These are phyloP conservation scores for Fusarium heterosporum DNA, from an alignment of 2,329 filamentous ascomycete species.

Conservation along the genomic window DNA sequence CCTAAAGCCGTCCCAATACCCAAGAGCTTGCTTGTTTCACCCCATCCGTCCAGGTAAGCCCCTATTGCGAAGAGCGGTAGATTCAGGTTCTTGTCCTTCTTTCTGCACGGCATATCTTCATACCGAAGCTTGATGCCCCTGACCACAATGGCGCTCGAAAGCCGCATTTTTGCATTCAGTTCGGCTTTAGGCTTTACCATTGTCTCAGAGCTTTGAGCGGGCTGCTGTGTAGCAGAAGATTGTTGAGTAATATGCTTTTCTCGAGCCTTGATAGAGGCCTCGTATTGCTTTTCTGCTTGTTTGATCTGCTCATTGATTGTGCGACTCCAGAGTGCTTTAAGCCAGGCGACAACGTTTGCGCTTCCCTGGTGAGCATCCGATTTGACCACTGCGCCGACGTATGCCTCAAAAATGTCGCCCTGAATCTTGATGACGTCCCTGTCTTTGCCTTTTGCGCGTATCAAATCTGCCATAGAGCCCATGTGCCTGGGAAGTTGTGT, in stretches of 20 bases:
- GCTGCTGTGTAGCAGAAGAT: background rate
- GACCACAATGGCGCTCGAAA: slow-evolving; percentile 59
- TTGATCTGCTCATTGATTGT: slow-evolving; percentile 68
- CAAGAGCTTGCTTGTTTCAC: slow-evolving; percentile 70
- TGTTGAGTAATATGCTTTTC: background rate
- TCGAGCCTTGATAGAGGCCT: background rate
- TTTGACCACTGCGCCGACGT: slow-evolving; percentile 81
- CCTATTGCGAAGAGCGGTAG: slow-evolving; percentile 72
- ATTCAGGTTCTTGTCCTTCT: slow-evolving; percentile 65
- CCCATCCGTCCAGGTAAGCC: slow-evolving; percentile 75
- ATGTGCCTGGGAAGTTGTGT: slow-evolving; percentile 67
- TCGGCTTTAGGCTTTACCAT: slow-evolving; percentile 10
- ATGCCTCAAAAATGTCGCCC: slow-evolving; percentile 92
- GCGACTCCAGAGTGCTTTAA: slow-evolving; percentile 79
- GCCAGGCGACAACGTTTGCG: slow-evolving; percentile 72
- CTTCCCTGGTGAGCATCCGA: slow-evolving; percentile 74
- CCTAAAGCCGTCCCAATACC: slow-evolving; percentile 72
- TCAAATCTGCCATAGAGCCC: slow-evolving; percentile 43
- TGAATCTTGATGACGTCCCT: slow-evolving; percentile 77
- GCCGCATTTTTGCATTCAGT: slow-evolving; percentile 47
- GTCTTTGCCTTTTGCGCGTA: slow-evolving; percentile 51
- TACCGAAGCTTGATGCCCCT: slow-evolving; percentile 72
- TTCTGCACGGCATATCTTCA: slow-evolving; percentile 63
- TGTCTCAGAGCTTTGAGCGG: background rate
- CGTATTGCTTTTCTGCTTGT: slow-evolving; percentile 52